phyloP scores from a whole-genome alignment of 2,329 filamentous ascomycete species.

The Botrytis fabae region DNA sequence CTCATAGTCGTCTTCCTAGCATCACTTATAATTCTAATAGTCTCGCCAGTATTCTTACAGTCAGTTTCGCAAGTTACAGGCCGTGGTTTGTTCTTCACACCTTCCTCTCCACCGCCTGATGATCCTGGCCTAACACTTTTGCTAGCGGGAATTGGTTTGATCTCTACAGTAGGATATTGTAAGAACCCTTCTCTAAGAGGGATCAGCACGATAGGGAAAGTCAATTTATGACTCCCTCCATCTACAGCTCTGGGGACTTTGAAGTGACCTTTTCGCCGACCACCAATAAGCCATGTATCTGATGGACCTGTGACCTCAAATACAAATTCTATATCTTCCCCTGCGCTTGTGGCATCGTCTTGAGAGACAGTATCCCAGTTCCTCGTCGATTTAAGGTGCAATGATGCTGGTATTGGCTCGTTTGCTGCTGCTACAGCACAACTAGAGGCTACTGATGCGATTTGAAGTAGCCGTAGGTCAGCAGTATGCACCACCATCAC shows the following conservation, averaged over 20 bases:
- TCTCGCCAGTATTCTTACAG: conserved; percentile 74
- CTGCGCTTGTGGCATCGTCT: conserved; percentile 18
- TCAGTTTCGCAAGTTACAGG: conserved; percentile 72
- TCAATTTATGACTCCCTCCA: conserved; percentile 45
- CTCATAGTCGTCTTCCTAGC: conserved; percentile 71
- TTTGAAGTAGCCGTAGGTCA: conserved; percentile 56
- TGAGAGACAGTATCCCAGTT: conserved; percentile 55
- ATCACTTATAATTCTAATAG: conserved; percentile 72
- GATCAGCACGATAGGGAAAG: conserved; percentile 72
- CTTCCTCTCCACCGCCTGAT: conserved; percentile 30
- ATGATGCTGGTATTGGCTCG: conserved; percentile 62
- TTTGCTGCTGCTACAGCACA: conserved; percentile 56
- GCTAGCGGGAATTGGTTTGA: conserved; percentile 58
- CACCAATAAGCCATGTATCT: conserved; percentile 84
- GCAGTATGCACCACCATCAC: conserved; percentile 81
- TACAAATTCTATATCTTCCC: conserved; percentile 66
- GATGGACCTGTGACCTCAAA: conserved; percentile 76
- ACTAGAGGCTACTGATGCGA: conserved; percentile 41
- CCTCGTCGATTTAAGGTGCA: conserved; percentile 63
- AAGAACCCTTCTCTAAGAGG: conserved; percentile 77
- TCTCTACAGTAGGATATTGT: conserved; percentile 76
- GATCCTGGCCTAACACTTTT: conserved; percentile 30
- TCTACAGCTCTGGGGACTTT: conserved; percentile 53
- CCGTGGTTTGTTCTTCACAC: conserved; percentile 27
- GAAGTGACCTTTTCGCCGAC: conserved; percentile 77